These are phyloP conservation scores for Cryptococcus sp. DNA, from an alignment of 1,284 basidiomycete species.

Conservation along the genomic window DNA sequence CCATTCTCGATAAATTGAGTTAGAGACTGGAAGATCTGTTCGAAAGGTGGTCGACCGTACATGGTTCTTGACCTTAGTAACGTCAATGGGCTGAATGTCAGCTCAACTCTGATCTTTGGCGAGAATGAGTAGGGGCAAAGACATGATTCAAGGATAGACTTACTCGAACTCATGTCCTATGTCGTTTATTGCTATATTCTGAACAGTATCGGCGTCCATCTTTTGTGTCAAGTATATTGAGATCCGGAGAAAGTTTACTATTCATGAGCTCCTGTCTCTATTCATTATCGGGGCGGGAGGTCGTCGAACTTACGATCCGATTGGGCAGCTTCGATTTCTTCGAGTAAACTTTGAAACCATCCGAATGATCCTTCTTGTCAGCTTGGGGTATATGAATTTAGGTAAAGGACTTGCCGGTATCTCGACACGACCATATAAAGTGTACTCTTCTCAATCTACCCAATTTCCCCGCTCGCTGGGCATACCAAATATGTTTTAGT, in stretches of 20 bases:
- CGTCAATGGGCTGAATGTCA: slow-evolving; percentile 74
- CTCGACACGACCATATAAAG: slow-evolving; percentile 87
- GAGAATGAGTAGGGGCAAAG: neutral
- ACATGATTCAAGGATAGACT: slow-evolving; percentile 45
- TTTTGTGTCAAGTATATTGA: slow-evolving; percentile 79
- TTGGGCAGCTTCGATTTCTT: slow-evolving; percentile 77
- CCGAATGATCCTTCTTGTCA: slow-evolving; percentile 62
- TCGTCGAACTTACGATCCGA: slow-evolving; percentile 61
- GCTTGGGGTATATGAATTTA: too few relatives aligned
- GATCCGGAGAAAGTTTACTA: slow-evolving; percentile 82
- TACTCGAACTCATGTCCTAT: slow-evolving; percentile 7
- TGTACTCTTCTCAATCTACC: slow-evolving; percentile 76
- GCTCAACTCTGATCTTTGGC: slow-evolving; percentile 45
- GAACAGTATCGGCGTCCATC: slow-evolving; percentile 75
- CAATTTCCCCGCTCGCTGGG: slow-evolving; percentile 67
- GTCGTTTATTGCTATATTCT: slow-evolving; percentile 78
- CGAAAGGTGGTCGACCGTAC: slow-evolving; percentile 85
- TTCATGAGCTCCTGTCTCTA: neutral
- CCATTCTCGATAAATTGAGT: slow-evolving; percentile 69
- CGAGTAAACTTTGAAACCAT: slow-evolving; percentile 83
- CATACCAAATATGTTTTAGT: slow-evolving; percentile 89
- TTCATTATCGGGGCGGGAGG: neutral
- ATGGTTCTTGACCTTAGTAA: slow-evolving; percentile 75
- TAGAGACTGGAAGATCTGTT: slow-evolving; percentile 66
- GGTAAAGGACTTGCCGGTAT: slow-evolving; percentile 55